Evolutionary conservation across 1,284 basidiomycete species (phyloP), one percentile per base, ranked within the genome.

Genomic region (Phellinidium pouzarii): DNA sequence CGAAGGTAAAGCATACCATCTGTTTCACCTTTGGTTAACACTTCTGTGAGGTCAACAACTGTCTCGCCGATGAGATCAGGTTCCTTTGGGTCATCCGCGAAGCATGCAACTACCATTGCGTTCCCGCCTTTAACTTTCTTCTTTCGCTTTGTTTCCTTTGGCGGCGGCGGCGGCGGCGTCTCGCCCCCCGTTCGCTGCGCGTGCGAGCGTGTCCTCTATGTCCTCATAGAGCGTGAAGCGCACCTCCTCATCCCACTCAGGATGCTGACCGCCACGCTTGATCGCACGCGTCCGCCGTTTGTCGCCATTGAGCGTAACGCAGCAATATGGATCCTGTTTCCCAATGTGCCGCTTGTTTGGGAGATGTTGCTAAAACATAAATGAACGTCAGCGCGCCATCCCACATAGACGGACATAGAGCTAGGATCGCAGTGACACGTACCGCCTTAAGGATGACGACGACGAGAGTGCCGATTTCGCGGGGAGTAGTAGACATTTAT

Each of bases 241-340:
- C 60, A 99, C 77, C 71, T 99, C 95, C 64, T 96, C 93, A 66
- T 99, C 96, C 95, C 96, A 99, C 67, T 92, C 90, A 6, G 95
- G 96, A 68, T 96, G 93, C 68, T 99, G 95, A 3, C 96, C 96
- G 49, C 96, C 95, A 36, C 93, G 87, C 66, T 92, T 94, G 68
- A 98, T 90, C 6, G 93, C 82, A 67, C 89, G 89, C 26, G 95
- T 94, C 47, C 87, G 79, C 52, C 84, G 81, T 64, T 84, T 94
- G 68, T 92, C 83, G 43, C 83, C 82, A 62, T 89, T 87, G 54
- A 94, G 75, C 4, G 76, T 72, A 37, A 97, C 77, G 22, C 85
- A 74, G 62, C 93, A 95, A 68, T 94, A 99, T 0, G 96, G 96
- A 66, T 97, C 94, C 69, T 99, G 96, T 69, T 99, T 99, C 59